Evolutionary conservation across 2,329 filamentous ascomycete species (phyloP), one percentile per base, ranked within the genome.

Genomic region (Aspergillus sp.): DNA sequence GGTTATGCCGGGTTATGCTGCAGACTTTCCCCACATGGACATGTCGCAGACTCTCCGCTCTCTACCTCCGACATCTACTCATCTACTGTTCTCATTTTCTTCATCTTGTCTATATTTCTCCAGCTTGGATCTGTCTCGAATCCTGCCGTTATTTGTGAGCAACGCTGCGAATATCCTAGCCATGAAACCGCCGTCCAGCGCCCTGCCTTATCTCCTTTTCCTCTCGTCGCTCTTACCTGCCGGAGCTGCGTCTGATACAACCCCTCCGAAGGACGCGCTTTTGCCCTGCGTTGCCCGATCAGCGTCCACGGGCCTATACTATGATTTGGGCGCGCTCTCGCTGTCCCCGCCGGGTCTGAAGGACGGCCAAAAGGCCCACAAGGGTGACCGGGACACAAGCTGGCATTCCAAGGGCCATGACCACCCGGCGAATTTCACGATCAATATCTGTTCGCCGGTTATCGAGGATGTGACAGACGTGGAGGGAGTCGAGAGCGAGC

Each of bases 211-310:
- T 10, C 43, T 58, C 26, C 48, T 60, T 37, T 42, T 61, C 32
- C 45, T 61, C 35, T 47, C 57, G 15, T 44, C 52, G n/a, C 40
- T 56, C 28, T 43, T 47, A 15, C 44, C 53, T 10, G 40, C 46
- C 29, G 36, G 41, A 33, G 49, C 58, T 24, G 58, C 61, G 29
- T 53, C 60, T 15, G 57, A 64, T 24, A 53, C 60, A 39, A 48
- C 62, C 44, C 55, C 66, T 51, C 37, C 48, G 6, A 57, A 57
- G 25, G 52, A 68, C 39, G 48, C 60, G n/a, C 53, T 62, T 27
- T 66, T 68, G 34, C 70, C 75, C 40, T 80, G 76, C 52, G 76
- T 75, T n/a, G 71, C 75, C 35, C 67, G 70, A 41, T 78, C 74
- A 15, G 70, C 74, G 3, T 68, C 65, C n/a, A 71, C 67, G 8